Base-by-base conservation (phyloP, 345 rosid genomes). In the Eucalyptus victrix region DNA sequence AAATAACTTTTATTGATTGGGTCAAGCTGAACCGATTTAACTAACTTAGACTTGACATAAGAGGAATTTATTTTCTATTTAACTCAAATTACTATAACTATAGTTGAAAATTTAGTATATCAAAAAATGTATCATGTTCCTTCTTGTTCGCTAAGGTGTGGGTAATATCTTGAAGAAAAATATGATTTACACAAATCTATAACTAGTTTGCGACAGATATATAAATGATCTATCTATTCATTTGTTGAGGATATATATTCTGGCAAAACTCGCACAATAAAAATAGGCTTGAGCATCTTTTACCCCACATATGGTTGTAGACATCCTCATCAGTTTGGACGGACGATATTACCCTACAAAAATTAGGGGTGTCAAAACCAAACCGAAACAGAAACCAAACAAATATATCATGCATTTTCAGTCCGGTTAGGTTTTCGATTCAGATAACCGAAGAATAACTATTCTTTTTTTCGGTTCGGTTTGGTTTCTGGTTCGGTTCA, bases 391-490 rank as follows among this genome's bases (percentile, higher is more conserved):
- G 1, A 53, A 53, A 53, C 2, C 2, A 4, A 53, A 53, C 10
- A 2, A 8, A 53, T 53, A 19, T 53, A 7, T 53, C 58, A 18
- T 53, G 10, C 58, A 53, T 53, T 53, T 53, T 53, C 5, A 4
- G 10, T 53, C 11, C 1, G 0, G 56, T 53, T 53, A 3, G 26
- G 1, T 53, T 53, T 53, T 53, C 2, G 1, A 53, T 53, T 53
- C 0, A 19, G 11, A 53, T 53, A 8, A 53, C 26, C 11, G 0
- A 19, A 53, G 19, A 53, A 53, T 53, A 53, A 53, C 8, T 19
- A 1, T 53, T 53, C 10, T 19, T 53, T 53, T 53, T 4, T 53
- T 2, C 2, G 0, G 2, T 53, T 53, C 2, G 0, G 0, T 53
- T 53, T 8, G 56, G 56, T 53, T 53, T 19, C 9, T 53, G 3